phyloP scores from a whole-genome alignment of 257 asterid genomes.

The Cinchona pubescens region DNA sequence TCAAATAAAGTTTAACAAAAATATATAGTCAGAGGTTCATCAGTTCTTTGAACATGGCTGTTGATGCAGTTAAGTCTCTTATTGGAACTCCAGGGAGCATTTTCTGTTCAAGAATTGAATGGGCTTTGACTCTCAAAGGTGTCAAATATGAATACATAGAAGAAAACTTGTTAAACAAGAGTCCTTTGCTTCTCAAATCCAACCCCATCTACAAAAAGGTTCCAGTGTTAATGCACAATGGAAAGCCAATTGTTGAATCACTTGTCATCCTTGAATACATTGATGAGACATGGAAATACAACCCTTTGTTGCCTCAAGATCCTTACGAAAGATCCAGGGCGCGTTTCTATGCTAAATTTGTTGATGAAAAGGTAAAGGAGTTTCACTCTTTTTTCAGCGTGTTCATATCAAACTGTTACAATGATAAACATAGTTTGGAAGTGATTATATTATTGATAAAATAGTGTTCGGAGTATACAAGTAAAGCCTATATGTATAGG shows the following conservation, averaged over 20 bases:
- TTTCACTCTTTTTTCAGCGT: not conserved
- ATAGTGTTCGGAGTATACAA: no score
- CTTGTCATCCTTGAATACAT: constrained; percentile 43
- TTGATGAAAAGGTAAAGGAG: constrained; percentile 43
- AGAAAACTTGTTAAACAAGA: constrained; percentile 40
- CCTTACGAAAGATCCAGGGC: constrained; percentile 40
- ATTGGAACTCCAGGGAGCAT: constrained; percentile 34
- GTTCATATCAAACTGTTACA: not conserved
- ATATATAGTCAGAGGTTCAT: not conserved
- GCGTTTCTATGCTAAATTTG: constrained; percentile 52
- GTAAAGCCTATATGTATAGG: no score
- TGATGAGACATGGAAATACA: constrained; percentile 40
- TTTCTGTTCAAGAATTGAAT: constrained; percentile 35
- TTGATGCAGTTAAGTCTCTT: constrained; percentile 36
- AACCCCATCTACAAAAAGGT: constrained; percentile 50
- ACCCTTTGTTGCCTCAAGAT: constrained; percentile 36
- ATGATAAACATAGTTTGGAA: no score
- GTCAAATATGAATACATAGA: constrained; percentile 30
- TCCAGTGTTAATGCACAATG: constrained; percentile 44
- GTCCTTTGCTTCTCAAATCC: constrained; percentile 37
- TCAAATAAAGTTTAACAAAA: no score
- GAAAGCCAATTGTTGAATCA: constrained; percentile 35
- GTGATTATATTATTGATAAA: no score
- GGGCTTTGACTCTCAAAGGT: constrained; percentile 47
- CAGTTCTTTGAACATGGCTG: not conserved